Evolutionary conservation across 495 filamentous ascomycete species (phyloP).

Genomic region (Tuber magnatum): DNA sequence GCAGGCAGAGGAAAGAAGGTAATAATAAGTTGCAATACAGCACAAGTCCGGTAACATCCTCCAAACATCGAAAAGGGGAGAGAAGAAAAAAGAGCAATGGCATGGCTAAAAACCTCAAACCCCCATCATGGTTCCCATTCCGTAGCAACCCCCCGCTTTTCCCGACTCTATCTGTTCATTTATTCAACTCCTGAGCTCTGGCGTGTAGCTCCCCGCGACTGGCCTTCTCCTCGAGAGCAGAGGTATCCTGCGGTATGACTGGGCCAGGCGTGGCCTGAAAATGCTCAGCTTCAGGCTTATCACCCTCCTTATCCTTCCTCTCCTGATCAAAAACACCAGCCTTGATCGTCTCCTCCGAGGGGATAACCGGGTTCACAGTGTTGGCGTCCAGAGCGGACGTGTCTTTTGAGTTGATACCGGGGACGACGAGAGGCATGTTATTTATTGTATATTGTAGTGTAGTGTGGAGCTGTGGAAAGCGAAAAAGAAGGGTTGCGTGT

Average conservation of each 20-base stretch:
- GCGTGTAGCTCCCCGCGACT: conserved; percentile 30
- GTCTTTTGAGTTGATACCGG: conserved; percentile 35
- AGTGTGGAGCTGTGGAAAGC: background rate
- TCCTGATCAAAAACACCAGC: conserved; percentile 28
- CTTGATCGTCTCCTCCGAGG: conserved; percentile 30
- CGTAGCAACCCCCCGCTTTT: background rate
- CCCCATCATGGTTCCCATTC: background rate
- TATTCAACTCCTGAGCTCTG: conserved; percentile 37
- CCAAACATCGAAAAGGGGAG: background rate
- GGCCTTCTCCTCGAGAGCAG: conserved; percentile 24
- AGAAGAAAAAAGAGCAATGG: too few species aligned
- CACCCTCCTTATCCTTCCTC: background rate
- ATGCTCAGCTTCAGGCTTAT: conserved; percentile 26
- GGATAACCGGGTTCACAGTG: conserved; percentile 26
- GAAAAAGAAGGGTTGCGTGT: background rate
- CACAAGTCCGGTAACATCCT: background rate
- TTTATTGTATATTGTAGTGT: conserved; percentile 4
- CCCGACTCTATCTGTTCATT: conserved; percentile 8
- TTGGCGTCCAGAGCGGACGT: conserved; percentile 3
- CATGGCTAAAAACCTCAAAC: background rate
- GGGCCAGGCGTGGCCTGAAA: conserved; percentile 34
- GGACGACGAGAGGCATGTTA: conserved; percentile 37
- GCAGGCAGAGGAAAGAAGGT: background rate
- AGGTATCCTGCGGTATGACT: conserved; percentile 34
- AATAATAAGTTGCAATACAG: background rate